Conservation (phyloP, 352 stramenopile species). For the Phytophthora cactorum region DNA sequence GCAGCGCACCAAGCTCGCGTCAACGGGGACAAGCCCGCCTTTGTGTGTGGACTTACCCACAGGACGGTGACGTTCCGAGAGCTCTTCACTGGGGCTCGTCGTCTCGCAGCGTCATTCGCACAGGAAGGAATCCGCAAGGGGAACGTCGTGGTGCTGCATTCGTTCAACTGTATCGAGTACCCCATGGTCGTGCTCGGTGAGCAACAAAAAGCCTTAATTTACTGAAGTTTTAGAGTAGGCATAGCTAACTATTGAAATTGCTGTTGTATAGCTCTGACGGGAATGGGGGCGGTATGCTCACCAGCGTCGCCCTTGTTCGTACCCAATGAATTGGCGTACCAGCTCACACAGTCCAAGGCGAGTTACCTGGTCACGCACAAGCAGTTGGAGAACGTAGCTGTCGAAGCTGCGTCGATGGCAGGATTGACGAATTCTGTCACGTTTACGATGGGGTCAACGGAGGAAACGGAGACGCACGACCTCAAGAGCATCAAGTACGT, state of each 20-base stretch:
- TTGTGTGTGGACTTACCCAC: constrained; percentile 55
- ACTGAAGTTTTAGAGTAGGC: not conserved
- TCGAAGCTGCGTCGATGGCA: constrained; percentile 29
- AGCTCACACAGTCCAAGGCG: constrained; percentile 47
- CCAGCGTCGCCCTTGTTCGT: constrained; percentile 54
- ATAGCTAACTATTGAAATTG: constrained; percentile 9
- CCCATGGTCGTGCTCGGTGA: constrained; percentile 61
- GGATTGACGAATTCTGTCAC: constrained; percentile 40
- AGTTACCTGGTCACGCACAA: constrained; percentile 53
- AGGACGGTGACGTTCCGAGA: constrained; percentile 48
- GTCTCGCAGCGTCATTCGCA: constrained; percentile 44
- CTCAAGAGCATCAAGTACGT: constrained; percentile 51
- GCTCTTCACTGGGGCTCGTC: constrained; percentile 36
- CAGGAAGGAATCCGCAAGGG: constrained; percentile 50
- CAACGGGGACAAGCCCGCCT: constrained; percentile 40
- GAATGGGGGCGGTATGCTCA: constrained; percentile 52
- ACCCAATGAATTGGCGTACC: constrained; percentile 43
- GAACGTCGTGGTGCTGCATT: constrained; percentile 60
- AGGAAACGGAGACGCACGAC: constrained; percentile 16
- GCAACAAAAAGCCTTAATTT: not conserved
- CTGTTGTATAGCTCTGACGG: constrained; percentile 39
- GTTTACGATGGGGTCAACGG: constrained; percentile 41
- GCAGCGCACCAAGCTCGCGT: constrained; percentile 41
- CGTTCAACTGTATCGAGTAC: constrained; percentile 70
- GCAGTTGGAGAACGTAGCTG: constrained; percentile 34